Conservation (phyloP, 2,329 filamentous ascomycete genomes). For the Pleoardoris graminearum region DNA sequence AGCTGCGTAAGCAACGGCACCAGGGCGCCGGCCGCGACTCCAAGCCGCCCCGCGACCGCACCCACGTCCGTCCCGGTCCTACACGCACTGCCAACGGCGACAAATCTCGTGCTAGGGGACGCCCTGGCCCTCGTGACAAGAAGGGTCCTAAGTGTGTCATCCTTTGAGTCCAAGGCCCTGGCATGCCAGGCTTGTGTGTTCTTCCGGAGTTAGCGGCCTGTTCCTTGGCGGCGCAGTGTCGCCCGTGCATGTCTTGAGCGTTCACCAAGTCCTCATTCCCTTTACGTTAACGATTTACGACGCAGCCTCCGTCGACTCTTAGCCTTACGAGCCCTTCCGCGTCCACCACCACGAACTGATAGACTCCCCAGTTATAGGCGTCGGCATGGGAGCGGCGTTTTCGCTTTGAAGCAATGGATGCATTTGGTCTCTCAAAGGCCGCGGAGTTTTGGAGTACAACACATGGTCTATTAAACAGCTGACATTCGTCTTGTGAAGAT, state of each 20-base stretch:
- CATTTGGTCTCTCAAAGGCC: conserved; percentile 39
- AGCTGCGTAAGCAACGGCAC: conserved; percentile 81
- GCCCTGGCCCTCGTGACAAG: conserved; percentile 22
- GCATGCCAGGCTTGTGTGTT: conserved; percentile 1
- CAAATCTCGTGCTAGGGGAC: conserved; percentile 7
- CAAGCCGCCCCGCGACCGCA: conserved; percentile 11
- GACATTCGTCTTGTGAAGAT: neutral
- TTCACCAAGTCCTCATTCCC: conserved; percentile 15
- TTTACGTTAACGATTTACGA: conserved; percentile 36
- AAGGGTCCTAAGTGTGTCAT: conserved; percentile 43
- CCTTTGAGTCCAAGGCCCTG: conserved; percentile 24
- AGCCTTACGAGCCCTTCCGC: conserved; percentile 27
- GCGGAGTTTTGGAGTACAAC: conserved; percentile 37
- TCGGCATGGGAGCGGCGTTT: conserved; percentile 45
- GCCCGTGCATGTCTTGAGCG: conserved; percentile 22
- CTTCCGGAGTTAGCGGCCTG: conserved; percentile 6
- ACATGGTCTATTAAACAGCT: conserved; percentile 8
- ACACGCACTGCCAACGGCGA: neutral
- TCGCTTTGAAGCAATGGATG: conserved; percentile 25
- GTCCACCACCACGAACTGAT: conserved; percentile 29
- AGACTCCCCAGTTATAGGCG: conserved; percentile 35
- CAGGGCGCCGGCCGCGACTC: conserved; percentile 25
- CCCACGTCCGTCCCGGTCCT: conserved; percentile 1
- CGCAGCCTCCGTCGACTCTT: conserved; percentile 16
- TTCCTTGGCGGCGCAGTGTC: conserved; percentile 2